Conservation (phyloP, 1,284 basidiomycete species). For the Tylopilus orsonianus region DNA sequence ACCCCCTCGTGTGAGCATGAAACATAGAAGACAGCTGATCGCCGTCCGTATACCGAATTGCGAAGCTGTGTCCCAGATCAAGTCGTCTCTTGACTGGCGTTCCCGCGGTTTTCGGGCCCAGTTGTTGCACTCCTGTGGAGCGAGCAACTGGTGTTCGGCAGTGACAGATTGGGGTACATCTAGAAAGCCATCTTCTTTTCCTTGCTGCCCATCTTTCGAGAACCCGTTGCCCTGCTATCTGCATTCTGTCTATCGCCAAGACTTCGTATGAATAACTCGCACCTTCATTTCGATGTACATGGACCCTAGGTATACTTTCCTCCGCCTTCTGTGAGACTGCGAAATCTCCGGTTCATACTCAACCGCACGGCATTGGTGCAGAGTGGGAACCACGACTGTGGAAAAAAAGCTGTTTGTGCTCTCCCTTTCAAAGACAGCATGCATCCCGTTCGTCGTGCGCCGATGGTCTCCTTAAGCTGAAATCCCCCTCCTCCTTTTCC, state of each 20-base stretch:
- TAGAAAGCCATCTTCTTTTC: not conserved
- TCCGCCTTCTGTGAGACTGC: not conserved
- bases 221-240: constrained; percentile 7
- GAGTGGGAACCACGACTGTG: not conserved
- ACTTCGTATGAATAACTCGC: not conserved
- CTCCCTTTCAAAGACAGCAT: constrained; percentile 2
- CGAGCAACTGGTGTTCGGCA: not conserved
- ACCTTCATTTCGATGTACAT: constrained; percentile 4
- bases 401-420: constrained; percentile 5
- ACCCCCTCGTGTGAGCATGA: constrained; percentile 27
- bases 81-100: constrained; percentile 1
- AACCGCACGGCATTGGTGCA: constrained; percentile 24
- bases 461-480: not conserved
- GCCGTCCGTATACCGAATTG: constrained; percentile 17
- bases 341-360: constrained; percentile 22
- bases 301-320: constrained; percentile 10
- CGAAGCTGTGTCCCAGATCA: not conserved
- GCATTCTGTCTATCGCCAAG: not conserved
- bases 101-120: constrained; percentile 20
- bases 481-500: not conserved
- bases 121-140: not conserved
- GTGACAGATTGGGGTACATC: not conserved
- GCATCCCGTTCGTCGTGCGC: constrained; percentile 1
- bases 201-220: not conserved
- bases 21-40: constrained; percentile 30